Conservation (phyloP, 441 rosid genomes). For the Omphalea diandra region DNA sequence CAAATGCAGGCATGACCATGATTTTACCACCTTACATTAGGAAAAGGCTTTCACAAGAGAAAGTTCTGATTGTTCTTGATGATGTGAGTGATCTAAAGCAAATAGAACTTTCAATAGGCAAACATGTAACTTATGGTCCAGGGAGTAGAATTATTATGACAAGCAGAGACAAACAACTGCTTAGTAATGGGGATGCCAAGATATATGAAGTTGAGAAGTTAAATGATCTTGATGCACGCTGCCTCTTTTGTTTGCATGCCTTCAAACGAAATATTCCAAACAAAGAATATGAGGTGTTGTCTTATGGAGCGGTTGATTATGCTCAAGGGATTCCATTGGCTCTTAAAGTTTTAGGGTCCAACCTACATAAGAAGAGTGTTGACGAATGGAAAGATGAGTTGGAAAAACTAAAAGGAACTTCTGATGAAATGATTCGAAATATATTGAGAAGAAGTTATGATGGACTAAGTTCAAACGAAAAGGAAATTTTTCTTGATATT, state of each 20-base stretch:
- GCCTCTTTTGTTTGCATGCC: not conserved
- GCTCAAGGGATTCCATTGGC: constrained; percentile 6
- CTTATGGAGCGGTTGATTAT: not conserved
- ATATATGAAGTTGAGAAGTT: constrained; percentile 14
- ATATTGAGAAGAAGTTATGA: not conserved
- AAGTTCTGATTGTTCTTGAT: constrained; percentile 18
- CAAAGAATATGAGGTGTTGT: not conserved
- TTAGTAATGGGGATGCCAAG: not conserved
- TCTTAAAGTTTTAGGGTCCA: constrained; percentile 7
- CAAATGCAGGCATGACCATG: too few relatives aligned
- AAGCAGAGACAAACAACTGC: constrained; percentile 14
- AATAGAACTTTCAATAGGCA: not conserved
- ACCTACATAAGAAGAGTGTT: not conserved
- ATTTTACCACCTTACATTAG: not conserved
- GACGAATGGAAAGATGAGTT: constrained; percentile 7
- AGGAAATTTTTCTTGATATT: constrained; percentile 40
- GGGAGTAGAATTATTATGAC: constrained; percentile 13
- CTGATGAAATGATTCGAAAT: not conserved
- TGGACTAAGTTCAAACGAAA: constrained; percentile 25
- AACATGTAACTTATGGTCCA: not conserved
- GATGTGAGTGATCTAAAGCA: constrained; percentile 5
- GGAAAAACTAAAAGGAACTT: not conserved
- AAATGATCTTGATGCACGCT: not conserved
- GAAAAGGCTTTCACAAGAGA: not conserved
- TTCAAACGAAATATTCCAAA: not conserved